Evolutionary conservation across 2,329 filamentous ascomycete genomes (phyloP).

Genomic region (Pseudocercospora fijiensis): DNA sequence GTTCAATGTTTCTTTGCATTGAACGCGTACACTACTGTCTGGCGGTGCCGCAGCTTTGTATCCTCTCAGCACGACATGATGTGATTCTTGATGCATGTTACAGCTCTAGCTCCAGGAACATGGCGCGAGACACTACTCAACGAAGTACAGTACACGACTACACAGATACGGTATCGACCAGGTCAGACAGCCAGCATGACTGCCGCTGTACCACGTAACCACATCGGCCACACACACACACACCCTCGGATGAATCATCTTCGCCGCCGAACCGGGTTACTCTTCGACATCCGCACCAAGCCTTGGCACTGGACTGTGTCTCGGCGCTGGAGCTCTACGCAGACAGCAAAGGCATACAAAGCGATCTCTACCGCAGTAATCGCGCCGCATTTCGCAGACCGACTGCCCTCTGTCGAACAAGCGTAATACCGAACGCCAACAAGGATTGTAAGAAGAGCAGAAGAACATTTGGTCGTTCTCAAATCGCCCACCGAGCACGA

Average conservation of each 20-base stretch:
- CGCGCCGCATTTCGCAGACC: neutral
- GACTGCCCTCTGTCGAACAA: neutral
- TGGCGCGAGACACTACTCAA: neutral
- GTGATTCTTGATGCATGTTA: neutral
- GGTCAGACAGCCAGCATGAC: neutral
- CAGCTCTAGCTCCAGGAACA: neutral
- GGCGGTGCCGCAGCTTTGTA: neutral
- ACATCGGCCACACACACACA: neutral
- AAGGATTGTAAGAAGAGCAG: neutral
- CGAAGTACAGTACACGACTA: too few species aligned
- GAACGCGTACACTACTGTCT: neutral
- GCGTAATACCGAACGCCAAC: neutral
- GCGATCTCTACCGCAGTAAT: neutral
- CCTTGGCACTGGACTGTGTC: neutral
- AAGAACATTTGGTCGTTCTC: neutral
- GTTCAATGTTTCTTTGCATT: neutral
- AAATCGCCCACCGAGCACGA: neutral
- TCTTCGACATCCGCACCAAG: neutral
- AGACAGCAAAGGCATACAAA: neutral
- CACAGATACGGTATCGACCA: neutral
- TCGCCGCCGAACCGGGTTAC: neutral
- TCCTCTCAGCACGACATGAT: neutral
- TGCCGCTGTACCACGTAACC: neutral
- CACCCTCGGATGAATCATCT: neutral
- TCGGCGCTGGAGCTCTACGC: neutral